These are phyloP conservation scores for Cadophora gregata DNA, from an alignment of 2,329 filamentous ascomycete genomes.

Conservation along the genomic window DNA sequence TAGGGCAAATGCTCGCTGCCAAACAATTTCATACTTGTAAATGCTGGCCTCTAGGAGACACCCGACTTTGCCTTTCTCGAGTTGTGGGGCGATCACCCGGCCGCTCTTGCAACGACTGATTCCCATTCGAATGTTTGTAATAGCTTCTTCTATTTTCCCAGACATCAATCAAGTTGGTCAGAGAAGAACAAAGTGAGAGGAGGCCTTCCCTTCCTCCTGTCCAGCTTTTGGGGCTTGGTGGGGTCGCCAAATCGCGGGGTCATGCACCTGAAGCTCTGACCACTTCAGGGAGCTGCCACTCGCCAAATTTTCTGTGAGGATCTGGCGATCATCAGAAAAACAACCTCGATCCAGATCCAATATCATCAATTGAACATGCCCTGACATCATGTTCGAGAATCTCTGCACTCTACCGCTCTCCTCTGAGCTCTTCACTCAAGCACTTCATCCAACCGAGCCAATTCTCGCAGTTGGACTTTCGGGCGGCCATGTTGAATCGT, in stretches of 20 bases:
- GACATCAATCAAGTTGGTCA: too few species aligned
- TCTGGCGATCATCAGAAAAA: not conserved
- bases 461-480: slow-evolving; percentile 86
- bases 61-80: too few species aligned
- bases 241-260: not conserved
- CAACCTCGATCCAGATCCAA: not conserved
- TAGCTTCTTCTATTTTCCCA: too few species aligned
- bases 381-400: slow-evolving; percentile 63
- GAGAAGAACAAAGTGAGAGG: too few species aligned
- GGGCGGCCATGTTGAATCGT: slow-evolving; percentile 84
- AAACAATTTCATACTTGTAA: too few species aligned
- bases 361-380: slow-evolving; percentile 24
- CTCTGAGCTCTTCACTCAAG: slow-evolving; percentile 87
- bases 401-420: slow-evolving; percentile 87
- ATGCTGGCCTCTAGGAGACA: too few species aligned
- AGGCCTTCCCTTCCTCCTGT: too few species aligned
- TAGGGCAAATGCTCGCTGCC: too few species aligned
- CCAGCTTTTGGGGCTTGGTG: not conserved
- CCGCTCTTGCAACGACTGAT: too few species aligned
- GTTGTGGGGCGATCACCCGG: too few species aligned
- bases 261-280: slow-evolving; percentile 12
- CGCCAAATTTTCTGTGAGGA: slow-evolving; percentile 4
- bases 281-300: not conserved
- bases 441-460: slow-evolving; percentile 82
- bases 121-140: too few species aligned